phyloP scores from a whole-genome alignment of 257 asterid genomes.

The Cordia subcordata region DNA sequence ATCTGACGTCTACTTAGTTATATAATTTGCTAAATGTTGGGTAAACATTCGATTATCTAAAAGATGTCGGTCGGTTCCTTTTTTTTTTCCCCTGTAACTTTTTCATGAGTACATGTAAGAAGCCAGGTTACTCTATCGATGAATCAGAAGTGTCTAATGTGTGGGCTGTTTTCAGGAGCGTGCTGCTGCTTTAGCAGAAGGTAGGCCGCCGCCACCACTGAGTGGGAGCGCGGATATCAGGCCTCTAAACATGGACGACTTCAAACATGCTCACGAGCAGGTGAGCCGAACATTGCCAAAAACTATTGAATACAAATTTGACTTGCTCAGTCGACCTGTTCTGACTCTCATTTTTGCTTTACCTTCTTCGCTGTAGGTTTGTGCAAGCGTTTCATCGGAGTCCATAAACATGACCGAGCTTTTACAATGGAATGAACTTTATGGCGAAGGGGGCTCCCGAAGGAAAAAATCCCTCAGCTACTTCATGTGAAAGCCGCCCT shows the following conservation, averaged over 20 bases:
- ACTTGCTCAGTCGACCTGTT: background rate
- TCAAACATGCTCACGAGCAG: constrained; percentile 75
- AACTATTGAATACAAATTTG: background rate
- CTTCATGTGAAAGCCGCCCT: constrained; percentile 41
- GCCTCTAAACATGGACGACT: constrained; percentile 67
- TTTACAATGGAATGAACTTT: constrained; percentile 68
- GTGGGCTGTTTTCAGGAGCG: constrained; percentile 53
- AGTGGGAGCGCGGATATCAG: constrained; percentile 76
- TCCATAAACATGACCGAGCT: constrained; percentile 72
- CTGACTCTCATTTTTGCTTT: background rate
- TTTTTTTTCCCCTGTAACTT: too few relatives aligned
- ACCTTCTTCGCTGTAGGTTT: constrained; percentile 35
- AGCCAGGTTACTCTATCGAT: background rate
- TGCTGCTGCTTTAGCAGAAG: constrained; percentile 69
- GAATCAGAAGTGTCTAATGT: constrained; percentile 8
- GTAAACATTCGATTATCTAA: too few relatives aligned
- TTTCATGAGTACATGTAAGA: too few relatives aligned
- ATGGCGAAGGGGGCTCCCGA: constrained; percentile 87
- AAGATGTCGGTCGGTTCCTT: too few relatives aligned
- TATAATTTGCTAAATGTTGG: too few relatives aligned
- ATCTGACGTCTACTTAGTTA: too few relatives aligned
- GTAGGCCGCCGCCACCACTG: constrained; percentile 65
- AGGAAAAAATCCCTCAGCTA: constrained; percentile 64
- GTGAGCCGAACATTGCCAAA: constrained; percentile 28
- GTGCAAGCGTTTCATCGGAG: constrained; percentile 71